Evolutionary conservation across 1,284 basidiomycete genomes (phyloP).

Genomic region (Pseudozyma thailandica): DNA sequence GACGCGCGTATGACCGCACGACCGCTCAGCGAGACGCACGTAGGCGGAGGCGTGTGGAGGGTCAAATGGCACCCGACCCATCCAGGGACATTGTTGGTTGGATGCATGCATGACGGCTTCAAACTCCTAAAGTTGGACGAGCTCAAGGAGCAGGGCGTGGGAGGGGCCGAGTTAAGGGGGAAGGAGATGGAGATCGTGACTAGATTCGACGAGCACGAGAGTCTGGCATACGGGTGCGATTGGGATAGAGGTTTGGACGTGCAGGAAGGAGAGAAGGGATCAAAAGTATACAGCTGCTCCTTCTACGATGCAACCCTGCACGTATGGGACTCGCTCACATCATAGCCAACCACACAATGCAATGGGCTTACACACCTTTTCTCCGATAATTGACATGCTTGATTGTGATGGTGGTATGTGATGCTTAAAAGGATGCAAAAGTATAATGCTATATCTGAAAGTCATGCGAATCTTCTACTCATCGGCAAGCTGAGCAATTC

Average conservation of each 20-base stretch:
- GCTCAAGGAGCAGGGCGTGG: conserved; percentile 7
- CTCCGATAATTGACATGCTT: neutral
- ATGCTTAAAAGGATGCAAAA: neutral
- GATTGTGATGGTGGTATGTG: neutral
- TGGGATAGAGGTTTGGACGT: conserved; percentile 75
- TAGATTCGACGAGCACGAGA: conserved; percentile 81
- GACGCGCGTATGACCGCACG: conserved; percentile 78
- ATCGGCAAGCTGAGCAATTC: conserved; percentile 3
- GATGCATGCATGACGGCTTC: conserved; percentile 97
- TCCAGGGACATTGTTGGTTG: conserved; percentile 78
- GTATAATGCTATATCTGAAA: neutral
- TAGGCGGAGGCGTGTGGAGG: conserved; percentile 94
- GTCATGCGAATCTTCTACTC: conserved; percentile 5
- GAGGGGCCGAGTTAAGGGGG: conserved; percentile 18
- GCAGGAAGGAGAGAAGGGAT: conserved; percentile 67
- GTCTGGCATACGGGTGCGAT: conserved; percentile 92
- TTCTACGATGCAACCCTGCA: conserved; percentile 92
- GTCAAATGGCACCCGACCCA: conserved; percentile 89
- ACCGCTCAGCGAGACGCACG: conserved; percentile 75
- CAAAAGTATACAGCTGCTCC: conserved; percentile 85
- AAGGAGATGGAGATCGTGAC: conserved; percentile 67
- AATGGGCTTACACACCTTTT: no score
- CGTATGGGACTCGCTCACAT: conserved; percentile 74
- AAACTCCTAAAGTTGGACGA: conserved; percentile 70
- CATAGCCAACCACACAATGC: no score